Evolutionary conservation across 2,329 filamentous ascomycete genomes (phyloP), one percentile per base, ranked within the genome.

Genomic region (Ophiostoma angusticollis): DNA sequence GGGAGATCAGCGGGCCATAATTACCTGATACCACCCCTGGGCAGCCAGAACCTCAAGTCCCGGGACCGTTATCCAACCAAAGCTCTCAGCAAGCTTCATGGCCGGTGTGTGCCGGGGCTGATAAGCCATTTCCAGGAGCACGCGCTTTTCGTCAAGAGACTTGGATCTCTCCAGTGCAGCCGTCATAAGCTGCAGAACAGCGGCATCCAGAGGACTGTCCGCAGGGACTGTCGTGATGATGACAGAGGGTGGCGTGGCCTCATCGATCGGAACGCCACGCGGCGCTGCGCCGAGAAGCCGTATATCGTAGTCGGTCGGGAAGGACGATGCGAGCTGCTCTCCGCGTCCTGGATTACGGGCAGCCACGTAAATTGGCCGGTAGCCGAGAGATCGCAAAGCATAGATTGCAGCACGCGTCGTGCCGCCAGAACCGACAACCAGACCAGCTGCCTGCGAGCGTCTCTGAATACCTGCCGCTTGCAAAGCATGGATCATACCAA

Each of bases 91-190:
- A 54, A 95, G 64, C 55, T 82, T 72, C 78, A 96, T 95, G 48
- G 94, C 60, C 7, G 80, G 74, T 5, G 91, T 98, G 37, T 83
- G 71, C 0, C 72, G 67, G 16, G 91, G 91, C 59, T 89, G 93
- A 60, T 98, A 98, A 2, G 91, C 89, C 87, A 98, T 94, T 59
- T 98, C 91, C 4, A 96, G 62, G 44, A 96, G 61, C 11, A 91
- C 72, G 16, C 72, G 70, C 19, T 59, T 60, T 52, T 55, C 50
- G 39, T 52, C 44, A 52, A 56, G 11, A 9, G 39, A 22, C 22
- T 27, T 32, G 46, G 49, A 55, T 18, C 58, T 58, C 42, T 63
- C 61, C n/a, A 77, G 54, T 24, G 76, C 52, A 13, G 65, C 59
- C 5, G 62, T 59, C 9, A 95, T 61, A 2, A 82, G 66, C 49